Conservation (phyloP, 177 flowering plant species). For the Telopea speciosissima region DNA sequence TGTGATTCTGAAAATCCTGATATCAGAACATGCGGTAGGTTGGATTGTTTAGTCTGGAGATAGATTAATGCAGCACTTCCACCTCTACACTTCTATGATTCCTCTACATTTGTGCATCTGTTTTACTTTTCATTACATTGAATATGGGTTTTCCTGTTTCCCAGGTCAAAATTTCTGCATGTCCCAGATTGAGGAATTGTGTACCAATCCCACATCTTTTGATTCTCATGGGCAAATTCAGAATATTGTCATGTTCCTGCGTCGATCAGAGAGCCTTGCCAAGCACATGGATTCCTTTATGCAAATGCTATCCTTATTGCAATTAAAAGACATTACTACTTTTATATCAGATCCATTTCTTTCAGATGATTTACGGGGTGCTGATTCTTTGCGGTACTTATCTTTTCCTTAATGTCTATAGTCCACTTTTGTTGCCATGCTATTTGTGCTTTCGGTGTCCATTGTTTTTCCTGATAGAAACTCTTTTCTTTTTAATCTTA, state of each 20-base stretch:
- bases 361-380: conserved; percentile 48
- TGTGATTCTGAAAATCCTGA: conserved; percentile 62
- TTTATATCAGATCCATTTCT: conserved; percentile 57
- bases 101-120: not conserved
- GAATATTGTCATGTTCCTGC: conserved; percentile 60
- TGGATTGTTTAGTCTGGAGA: not conserved
- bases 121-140: not conserved
- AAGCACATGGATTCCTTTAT: conserved; percentile 73
- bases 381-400: conserved; percentile 46
- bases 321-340: conserved; percentile 35
- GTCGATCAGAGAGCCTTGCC: conserved; percentile 61
- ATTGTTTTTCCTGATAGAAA: not conserved
- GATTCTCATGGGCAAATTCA: conserved; percentile 65
- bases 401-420: conserved; percentile 7
- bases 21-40: conserved; percentile 53
- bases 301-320: conserved; percentile 62
- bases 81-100: not conserved
- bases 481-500: not conserved
- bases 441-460: not conserved
- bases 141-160: conserved; percentile 6
- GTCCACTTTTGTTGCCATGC: not conserved
- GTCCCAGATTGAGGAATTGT: conserved; percentile 60
- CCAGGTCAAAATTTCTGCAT: conserved; percentile 78
- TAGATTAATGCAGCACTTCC: not conserved
- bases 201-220: conserved; percentile 34